Percentiles rank a stretch among this genome's conserved stretches.
phyloP scores from a whole-genome alignment of 805 yeast genomes.

The Sungouiella thailandica region DNA sequence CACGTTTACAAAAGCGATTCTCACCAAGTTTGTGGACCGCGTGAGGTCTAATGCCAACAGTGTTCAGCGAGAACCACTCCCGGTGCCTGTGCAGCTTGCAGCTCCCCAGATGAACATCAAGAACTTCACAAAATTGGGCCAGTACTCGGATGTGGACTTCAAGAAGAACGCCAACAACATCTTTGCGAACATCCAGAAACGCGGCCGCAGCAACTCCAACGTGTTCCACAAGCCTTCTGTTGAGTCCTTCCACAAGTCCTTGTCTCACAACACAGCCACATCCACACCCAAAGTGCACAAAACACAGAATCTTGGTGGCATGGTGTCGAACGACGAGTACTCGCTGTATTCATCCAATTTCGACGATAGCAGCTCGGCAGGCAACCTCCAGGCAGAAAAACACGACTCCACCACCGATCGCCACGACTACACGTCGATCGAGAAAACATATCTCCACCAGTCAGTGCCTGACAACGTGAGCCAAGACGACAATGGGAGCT shows the following conservation, averaged over 20 bases:
- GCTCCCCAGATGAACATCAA: conserved; percentile 22
- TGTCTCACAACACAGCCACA: conserved; percentile 25
- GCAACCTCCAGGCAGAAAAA: neutral
- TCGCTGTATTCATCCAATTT: conserved; percentile 32
- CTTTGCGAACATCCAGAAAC: conserved; percentile 33
- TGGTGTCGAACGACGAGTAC: conserved; percentile 13
- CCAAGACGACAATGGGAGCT: conserved; percentile 13
- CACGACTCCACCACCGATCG: neutral
- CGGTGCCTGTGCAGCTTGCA: conserved; percentile 4
- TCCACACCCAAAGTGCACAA: conserved; percentile 34
- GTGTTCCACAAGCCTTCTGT: conserved; percentile 3
- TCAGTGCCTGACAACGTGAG: neutral
- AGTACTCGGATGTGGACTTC: conserved; percentile 33
- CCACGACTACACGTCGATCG: conserved; percentile 11
- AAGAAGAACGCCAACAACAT: conserved; percentile 34
- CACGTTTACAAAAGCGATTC: conserved; percentile 33
- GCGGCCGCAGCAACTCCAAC: conserved; percentile 18
- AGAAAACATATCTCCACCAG: conserved; percentile 3
- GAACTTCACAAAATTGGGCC: conserved; percentile 25
- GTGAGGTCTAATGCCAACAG: conserved; percentile 13
- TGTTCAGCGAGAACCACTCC: conserved; percentile 9
- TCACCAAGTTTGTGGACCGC: conserved; percentile 13
- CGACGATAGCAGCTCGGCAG: conserved; percentile 13
- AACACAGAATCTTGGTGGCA: conserved; percentile 8
- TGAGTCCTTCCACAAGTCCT: conserved; percentile 5